Conservation (phyloP, 2,329 filamentous ascomycete genomes). For the Aspergillus latus region DNA sequence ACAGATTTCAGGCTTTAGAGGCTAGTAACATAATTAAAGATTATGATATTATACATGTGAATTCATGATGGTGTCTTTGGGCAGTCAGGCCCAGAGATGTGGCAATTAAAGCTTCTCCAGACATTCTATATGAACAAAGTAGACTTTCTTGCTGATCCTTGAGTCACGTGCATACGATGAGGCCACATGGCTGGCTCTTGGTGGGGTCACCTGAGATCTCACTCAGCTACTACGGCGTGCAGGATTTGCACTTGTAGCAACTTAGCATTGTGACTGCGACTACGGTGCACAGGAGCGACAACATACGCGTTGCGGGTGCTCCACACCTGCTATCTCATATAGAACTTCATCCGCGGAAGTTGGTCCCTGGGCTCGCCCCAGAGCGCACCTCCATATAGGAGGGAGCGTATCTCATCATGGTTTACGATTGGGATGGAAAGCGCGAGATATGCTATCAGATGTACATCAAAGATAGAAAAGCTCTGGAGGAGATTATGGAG, state of each 20-base stretch:
- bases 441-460: slow-evolving; percentile 66
- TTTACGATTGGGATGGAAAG: slow-evolving; percentile 68
- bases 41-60: no score
- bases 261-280: slow-evolving; percentile 7
- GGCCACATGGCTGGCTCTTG: no score
- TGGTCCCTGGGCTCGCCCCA: slow-evolving; percentile 16
- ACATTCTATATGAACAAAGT: no score
- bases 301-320: slow-evolving; percentile 28
- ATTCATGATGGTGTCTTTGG: no score
- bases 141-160: no score
- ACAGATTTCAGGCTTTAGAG: no score
- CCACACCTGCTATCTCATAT: background rate
- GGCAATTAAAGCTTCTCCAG: no score
- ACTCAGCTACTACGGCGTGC: slow-evolving; percentile 19
- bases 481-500: slow-evolving; percentile 71
- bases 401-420: slow-evolving; percentile 37
- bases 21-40: no score
- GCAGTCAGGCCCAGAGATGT: no score
- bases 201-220: no score
- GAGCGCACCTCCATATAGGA: slow-evolving; percentile 29
- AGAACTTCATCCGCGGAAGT: background rate
- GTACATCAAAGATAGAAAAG: slow-evolving; percentile 74
- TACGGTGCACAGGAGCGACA: slow-evolving; percentile 41
- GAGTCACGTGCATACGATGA: no score
- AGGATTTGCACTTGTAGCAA: slow-evolving; percentile 14